Evolutionary conservation across 208 protist genomes (phyloP).

Genomic region (Herpetomonas samuelpessoai): DNA sequence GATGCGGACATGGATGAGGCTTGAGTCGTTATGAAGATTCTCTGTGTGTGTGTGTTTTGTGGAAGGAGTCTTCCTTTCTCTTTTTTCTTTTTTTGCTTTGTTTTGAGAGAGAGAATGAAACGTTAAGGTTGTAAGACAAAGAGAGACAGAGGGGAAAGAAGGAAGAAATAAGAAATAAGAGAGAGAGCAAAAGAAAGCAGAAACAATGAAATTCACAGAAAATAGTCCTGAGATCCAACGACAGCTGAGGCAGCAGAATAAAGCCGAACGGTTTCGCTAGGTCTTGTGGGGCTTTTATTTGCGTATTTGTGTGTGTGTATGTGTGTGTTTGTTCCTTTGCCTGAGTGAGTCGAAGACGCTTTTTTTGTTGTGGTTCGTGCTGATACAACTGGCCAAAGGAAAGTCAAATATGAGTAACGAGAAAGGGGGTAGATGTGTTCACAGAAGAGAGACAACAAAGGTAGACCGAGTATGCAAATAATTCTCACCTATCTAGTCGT

Average conservation of each 20-base stretch:
- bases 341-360: too few relatives aligned
- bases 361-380: too few relatives aligned
- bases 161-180: slow-evolving; percentile 13
- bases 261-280: too few relatives aligned
- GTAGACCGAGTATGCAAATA: not conserved
- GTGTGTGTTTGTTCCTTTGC: too few relatives aligned
- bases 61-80: too few relatives aligned
- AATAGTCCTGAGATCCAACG: not conserved
- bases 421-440: not conserved
- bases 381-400: too few relatives aligned
- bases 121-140: not conserved
- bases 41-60: too few relatives aligned
- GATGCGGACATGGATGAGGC: too few relatives aligned
- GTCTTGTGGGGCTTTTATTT: not conserved
- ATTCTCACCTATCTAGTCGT: too few relatives aligned
- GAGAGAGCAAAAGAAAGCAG: not conserved
- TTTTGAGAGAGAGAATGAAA: too few relatives aligned
- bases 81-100: too few relatives aligned
- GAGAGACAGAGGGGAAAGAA: not conserved
- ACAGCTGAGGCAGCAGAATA: not conserved
- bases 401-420: not conserved
- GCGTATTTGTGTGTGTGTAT: slow-evolving; percentile 8
- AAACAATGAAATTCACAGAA: slow-evolving; percentile 1
- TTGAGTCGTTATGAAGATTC: too few relatives aligned
- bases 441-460: slow-evolving; percentile 3